A percentile compares a stretch with the other conserved stretches of the same genome.
phyloP scores from a whole-genome alignment of 2,329 filamentous ascomycete genomes.

The Penicillium sp. region DNA sequence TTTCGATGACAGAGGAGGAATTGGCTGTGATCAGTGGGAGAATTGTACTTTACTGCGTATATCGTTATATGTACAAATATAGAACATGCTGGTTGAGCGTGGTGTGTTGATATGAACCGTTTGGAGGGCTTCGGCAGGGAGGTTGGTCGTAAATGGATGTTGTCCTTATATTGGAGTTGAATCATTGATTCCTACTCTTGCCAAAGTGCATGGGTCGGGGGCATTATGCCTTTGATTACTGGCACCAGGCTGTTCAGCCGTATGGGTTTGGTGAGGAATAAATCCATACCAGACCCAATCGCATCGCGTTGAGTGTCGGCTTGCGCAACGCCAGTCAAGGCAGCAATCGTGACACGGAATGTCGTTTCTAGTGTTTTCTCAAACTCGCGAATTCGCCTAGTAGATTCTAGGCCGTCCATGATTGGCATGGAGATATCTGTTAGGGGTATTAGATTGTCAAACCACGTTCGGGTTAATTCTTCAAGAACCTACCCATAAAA shows the following conservation, averaged over 20 bases:
- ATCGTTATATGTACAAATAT: background rate
- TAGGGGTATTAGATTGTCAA: background rate
- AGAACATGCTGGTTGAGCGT: background rate
- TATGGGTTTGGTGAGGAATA: constrained; percentile 35
- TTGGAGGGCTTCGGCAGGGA: too few species aligned
- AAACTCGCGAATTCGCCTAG: constrained; percentile 29
- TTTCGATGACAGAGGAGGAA: background rate
- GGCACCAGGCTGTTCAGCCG: constrained; percentile 3
- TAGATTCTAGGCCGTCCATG: constrained; percentile 37
- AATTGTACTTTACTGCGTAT: background rate
- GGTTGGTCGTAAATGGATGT: background rate
- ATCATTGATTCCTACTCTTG: background rate
- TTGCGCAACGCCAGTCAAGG: constrained; percentile 32
- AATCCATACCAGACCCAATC: constrained; percentile 30
- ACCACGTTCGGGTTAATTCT: too few species aligned
- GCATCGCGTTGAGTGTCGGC: constrained; percentile 31
- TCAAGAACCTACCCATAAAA: constrained; percentile 20
- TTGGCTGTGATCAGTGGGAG: background rate
- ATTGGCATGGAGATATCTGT: constrained; percentile 40
- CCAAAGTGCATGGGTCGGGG: background rate
- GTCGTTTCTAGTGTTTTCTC: constrained; percentile 14
- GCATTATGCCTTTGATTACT: constrained; percentile 1
- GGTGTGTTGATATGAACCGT: background rate
- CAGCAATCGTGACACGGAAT: constrained; percentile 22
- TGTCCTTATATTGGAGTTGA: background rate